Conservation (phyloP, 2,329 filamentous ascomycete species). For the Rachicladosporium sp. region DNA sequence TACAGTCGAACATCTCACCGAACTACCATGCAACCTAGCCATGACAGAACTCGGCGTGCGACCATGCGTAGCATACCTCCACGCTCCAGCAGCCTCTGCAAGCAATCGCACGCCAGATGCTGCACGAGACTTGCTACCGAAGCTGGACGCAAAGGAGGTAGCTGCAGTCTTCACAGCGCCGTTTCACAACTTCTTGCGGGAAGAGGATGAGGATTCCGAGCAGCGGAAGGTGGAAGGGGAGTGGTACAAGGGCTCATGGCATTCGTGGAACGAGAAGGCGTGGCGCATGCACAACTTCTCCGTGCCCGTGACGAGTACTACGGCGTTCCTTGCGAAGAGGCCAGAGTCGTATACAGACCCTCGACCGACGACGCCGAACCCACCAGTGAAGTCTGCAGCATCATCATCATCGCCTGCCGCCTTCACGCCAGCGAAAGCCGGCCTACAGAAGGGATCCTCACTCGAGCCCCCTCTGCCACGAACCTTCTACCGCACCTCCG, state of each 20-base stretch:
- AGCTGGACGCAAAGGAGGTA: conserved; percentile 78
- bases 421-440: conserved; percentile 1
- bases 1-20: conserved; percentile 74
- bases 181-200: conserved; percentile 67
- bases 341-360: conserved; percentile 12
- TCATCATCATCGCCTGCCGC: neutral
- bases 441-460: conserved; percentile 6
- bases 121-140: conserved; percentile 41
- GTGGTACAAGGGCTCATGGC: conserved; percentile 83
- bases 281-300: conserved; percentile 91
- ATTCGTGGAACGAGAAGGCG: conserved; percentile 60
- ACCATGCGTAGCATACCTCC: conserved; percentile 49
- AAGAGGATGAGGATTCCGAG: conserved; percentile 40
- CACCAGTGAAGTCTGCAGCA: neutral
- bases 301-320: conserved; percentile 64
- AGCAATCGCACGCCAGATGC: conserved; percentile 49
- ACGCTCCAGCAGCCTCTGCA: conserved; percentile 29
- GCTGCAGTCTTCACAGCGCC: conserved; percentile 87
- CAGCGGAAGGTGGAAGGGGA: conserved; percentile 34
- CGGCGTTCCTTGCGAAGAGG: conserved; percentile 34
- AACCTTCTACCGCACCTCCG: conserved; percentile 16
- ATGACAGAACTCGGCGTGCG: conserved; percentile 39
- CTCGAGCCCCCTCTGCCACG: conserved; percentile 18
- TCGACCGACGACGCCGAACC: conserved; percentile 5
- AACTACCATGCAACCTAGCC: conserved; percentile 51